These are phyloP conservation scores for Linnemannia hyalina DNA, from an alignment of 192 early-diverging fungal species.

Conservation along the genomic window DNA sequence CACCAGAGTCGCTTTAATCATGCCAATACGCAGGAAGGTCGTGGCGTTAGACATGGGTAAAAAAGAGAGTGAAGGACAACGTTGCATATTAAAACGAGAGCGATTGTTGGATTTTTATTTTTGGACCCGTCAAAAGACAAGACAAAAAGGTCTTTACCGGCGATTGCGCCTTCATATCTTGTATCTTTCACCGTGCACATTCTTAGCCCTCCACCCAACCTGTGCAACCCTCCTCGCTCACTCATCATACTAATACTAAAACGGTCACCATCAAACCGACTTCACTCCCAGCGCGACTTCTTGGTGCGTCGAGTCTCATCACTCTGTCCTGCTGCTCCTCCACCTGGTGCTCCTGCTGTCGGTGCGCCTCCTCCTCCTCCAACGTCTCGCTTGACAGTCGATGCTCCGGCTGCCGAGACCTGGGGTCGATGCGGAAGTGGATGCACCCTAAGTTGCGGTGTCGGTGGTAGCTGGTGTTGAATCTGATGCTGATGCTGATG, in stretches of 20 bases:
- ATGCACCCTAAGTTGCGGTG: neutral
- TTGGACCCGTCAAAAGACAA: neutral
- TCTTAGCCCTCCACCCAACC: too few relatives aligned
- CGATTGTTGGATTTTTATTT: neutral
- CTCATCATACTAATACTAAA: neutral
- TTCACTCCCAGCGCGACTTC: slow-evolving; percentile 51
- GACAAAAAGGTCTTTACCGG: neutral
- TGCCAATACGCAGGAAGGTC: too few relatives aligned
- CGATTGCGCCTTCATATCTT: neutral
- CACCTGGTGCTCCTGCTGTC: neutral
- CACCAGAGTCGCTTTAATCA: too few relatives aligned
- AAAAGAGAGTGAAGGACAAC: too few relatives aligned
- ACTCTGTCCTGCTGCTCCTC: slow-evolving; percentile 10
- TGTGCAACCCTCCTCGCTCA: too few relatives aligned
- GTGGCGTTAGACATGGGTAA: too few relatives aligned
- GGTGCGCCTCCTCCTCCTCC: neutral
- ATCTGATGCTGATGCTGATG: neutral
- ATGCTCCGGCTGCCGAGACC: neutral
- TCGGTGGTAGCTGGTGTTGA: neutral
- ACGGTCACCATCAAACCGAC: neutral
- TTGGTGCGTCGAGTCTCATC: slow-evolving; percentile 19
- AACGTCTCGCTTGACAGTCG: neutral
- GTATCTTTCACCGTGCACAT: too few relatives aligned
- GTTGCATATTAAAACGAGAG: too few relatives aligned
- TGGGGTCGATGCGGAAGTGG: slow-evolving; percentile 32